phyloP scores from a whole-genome alignment of 345 rosid species.

The Xanthoceras sorbifolium region DNA sequence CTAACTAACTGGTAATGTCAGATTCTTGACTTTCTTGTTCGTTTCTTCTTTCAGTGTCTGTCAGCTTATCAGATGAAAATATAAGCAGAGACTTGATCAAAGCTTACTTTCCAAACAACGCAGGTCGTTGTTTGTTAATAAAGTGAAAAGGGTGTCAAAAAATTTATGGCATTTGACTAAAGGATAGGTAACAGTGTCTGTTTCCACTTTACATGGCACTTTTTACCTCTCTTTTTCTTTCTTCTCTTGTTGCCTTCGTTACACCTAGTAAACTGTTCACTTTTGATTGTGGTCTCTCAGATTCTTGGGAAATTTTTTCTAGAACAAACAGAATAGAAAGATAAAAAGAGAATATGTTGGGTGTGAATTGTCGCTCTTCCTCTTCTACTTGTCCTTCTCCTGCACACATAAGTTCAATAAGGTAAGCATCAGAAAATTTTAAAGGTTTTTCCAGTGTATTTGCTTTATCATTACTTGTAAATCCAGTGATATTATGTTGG shows the following conservation, averaged over 20 bases:
- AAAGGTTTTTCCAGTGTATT: conserved; percentile 1
- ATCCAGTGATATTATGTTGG: conserved; percentile 10
- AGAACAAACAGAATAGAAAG: conserved; percentile 2
- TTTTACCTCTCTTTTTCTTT: neutral
- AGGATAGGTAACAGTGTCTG: conserved; percentile 8
- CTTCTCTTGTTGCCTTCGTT: conserved; percentile 20
- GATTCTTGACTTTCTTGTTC: conserved; percentile 32
- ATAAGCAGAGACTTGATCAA: neutral
- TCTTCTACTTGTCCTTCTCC: conserved; percentile 47
- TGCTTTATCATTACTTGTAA: neutral
- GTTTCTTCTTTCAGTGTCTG: neutral
- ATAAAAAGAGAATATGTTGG: conserved; percentile 38
- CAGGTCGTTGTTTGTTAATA: neutral
- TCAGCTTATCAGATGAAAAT: conserved; percentile 10
- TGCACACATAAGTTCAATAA: conserved; percentile 32
- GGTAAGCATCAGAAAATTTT: conserved; percentile 28
- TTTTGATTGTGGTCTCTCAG: conserved; percentile 24
- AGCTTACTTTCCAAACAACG: neutral
- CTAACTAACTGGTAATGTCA: conserved; percentile 21
- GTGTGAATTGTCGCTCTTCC: conserved; percentile 46
- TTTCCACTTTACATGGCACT: neutral
- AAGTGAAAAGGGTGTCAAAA: conserved; percentile 12
- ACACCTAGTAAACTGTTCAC: conserved; percentile 1
- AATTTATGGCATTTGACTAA: conserved; percentile 18
- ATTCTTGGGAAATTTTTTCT: neutral